Percentiles rank a stretch among this genome's conserved stretches.
Conservation (phyloP, 176 grass and related monocot species). For the Aegilops bicornis region DNA sequence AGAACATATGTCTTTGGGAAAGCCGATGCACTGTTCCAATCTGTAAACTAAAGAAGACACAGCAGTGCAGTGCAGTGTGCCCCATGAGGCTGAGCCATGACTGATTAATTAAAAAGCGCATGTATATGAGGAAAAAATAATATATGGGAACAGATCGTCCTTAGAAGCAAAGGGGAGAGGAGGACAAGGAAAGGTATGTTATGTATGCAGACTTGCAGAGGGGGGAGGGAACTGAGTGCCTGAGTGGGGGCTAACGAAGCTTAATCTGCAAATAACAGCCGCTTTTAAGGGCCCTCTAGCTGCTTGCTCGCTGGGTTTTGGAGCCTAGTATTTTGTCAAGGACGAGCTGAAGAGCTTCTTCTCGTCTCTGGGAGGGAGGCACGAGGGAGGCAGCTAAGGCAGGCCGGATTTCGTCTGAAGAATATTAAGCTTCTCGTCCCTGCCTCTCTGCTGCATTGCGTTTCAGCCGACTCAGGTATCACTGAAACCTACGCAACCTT, state of each 20-base stretch:
- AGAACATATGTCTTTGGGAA: slow-evolving; percentile 2
- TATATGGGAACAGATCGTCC: slow-evolving; percentile 36
- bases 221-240: slow-evolving; percentile 13
- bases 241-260: slow-evolving; percentile 30
- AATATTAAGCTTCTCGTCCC: slow-evolving; percentile 17
- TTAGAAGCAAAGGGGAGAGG: slow-evolving; percentile 55
- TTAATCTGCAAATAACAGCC: slow-evolving; percentile 62
- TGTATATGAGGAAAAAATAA: too few relatives aligned
- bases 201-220: neutral
- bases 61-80: neutral
- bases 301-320: slow-evolving; percentile 45
- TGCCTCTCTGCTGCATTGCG: neutral
- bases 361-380: neutral
- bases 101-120: slow-evolving; percentile 28
- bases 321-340: slow-evolving; percentile 19
- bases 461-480: slow-evolving; percentile 32
- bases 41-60: slow-evolving; percentile 35
- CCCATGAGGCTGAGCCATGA: slow-evolving; percentile 20
- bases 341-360: neutral
- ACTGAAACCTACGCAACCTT: slow-evolving; percentile 24
- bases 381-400: neutral
- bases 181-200: slow-evolving; percentile 23
- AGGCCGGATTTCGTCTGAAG: neutral
- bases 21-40: slow-evolving; percentile 33
- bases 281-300: slow-evolving; percentile 49